These are phyloP conservation scores for Crucihimalaya himalaica DNA, from an alignment of 345 rosid genomes.

Conservation along the genomic window DNA sequence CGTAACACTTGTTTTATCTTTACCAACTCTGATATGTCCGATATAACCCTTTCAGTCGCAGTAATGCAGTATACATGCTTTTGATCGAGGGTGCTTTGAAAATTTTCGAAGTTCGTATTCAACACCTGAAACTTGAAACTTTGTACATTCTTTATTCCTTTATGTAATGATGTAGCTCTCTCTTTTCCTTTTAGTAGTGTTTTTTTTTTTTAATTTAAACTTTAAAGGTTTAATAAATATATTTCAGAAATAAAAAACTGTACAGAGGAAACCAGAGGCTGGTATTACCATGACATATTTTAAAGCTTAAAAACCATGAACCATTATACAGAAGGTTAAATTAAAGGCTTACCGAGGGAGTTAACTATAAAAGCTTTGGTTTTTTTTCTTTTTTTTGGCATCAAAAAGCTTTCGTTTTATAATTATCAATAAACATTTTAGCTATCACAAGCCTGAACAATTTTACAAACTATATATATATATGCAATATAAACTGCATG, in stretches of 20 bases:
- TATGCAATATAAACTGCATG: background rate
- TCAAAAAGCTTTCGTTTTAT: background rate
- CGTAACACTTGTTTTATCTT: conserved; percentile 27
- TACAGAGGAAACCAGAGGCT: background rate
- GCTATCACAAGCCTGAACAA: background rate
- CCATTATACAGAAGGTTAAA: background rate
- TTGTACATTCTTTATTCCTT: background rate
- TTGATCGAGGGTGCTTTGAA: background rate
- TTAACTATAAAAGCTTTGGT: background rate
- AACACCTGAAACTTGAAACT: background rate
- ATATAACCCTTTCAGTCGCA: background rate
- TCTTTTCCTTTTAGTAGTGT: background rate
- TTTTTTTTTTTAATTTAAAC: no score
- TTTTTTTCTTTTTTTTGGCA: no score
- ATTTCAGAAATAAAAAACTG: background rate
- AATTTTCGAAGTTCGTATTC: background rate
- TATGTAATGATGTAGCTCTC: background rate
- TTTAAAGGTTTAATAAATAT: background rate
- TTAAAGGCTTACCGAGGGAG: background rate
- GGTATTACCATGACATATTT: background rate
- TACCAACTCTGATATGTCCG: conserved; percentile 8
- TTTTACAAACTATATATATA: no score
- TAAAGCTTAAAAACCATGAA: background rate
- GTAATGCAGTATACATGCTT: background rate
- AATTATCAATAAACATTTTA: background rate